Base-by-base conservation (phyloP, 352 stramenopile genomes). In the Thraustochytrium aureum region DNA sequence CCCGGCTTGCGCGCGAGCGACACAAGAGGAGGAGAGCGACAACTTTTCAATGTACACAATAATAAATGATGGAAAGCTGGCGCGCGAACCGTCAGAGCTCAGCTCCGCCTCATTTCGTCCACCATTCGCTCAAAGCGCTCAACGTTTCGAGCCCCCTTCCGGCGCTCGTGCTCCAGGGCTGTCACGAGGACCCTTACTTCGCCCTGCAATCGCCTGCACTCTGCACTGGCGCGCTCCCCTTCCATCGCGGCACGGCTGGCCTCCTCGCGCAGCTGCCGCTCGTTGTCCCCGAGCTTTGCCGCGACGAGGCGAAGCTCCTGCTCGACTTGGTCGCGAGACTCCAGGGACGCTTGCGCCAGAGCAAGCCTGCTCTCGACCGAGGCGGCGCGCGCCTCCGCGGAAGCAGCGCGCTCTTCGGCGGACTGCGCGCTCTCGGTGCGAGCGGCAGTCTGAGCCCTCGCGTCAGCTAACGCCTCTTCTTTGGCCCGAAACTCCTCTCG, bases 91-190 rank as follows among this genome's bases (percentile, higher is more conserved):
- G n/a, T n/a, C n/a, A n/a, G n/a, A n/a, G n/a, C 39, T 72, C 62
- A n/a, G 32, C 1, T 14, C 38, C 17, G 43, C 10, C 66, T 41
- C 69, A 79, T 79, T 2, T 79, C 50, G 2, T n/a, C 12, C 14
- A 79, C 41, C n/a, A 79, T 45, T 3, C 30, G 10, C 32, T 79
- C 52, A 5, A 79, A 79, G n/a, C 56, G 50, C 22, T 64, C 33
- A 4, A 73, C 69, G 3, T 72, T 67, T 3, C 69, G 50, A 14
- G 47, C 38, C n/a, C 26, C 50, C 39, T 79, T 79, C 33, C 17
- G 37, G 7, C 69, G 69, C 59, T 79, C 69, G 1, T 79, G 69
- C 41, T 69, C 69, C 50, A 79, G 41, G 17, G 69, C 35, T 1
- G 26, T 35, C 5, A 22, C 69, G 10, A 79, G 50, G n/a, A n/a